Conservation (phyloP, 108 stramenopile species). For the Fragilaria radians region DNA sequence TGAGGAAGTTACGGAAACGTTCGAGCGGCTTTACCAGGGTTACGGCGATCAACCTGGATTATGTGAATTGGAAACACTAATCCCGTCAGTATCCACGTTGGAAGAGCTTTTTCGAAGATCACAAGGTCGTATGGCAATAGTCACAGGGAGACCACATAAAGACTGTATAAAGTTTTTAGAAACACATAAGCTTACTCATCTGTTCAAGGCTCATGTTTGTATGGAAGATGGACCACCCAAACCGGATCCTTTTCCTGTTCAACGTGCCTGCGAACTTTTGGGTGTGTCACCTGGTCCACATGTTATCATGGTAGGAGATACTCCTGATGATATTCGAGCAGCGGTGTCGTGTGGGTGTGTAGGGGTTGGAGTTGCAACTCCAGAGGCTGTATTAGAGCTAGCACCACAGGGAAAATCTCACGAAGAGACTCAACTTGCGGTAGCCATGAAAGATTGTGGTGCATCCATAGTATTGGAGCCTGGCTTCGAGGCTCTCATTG, state of each 20-base stretch:
- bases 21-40: conserved; percentile 86
- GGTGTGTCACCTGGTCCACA: conserved; percentile 34
- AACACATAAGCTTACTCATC: conserved; percentile 30
- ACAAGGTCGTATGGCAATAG: conserved; percentile 60
- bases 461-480: conserved; percentile 52
- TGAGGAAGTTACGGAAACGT: conserved; percentile 76
- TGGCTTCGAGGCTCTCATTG: conserved; percentile 51
- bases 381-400: conserved; percentile 51
- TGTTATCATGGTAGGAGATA: conserved; percentile 83
- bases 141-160: conserved; percentile 79
- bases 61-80: conserved; percentile 66
- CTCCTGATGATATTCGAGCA: conserved; percentile 85
- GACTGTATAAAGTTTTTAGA: conserved; percentile 83
- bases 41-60: too few relatives aligned
- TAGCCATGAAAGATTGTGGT: conserved; percentile 56
- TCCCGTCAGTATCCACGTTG: conserved; percentile 52
- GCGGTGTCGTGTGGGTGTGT: conserved; percentile 61
- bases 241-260: conserved; percentile 78
- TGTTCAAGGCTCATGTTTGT: conserved; percentile 66
- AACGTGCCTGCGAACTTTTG: conserved; percentile 39
- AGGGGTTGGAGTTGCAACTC: conserved; percentile 82
- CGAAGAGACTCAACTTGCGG: conserved; percentile 24
- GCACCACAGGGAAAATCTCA: conserved; percentile 24
- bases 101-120: conserved; percentile 50
- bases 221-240: conserved; percentile 93